These are phyloP conservation scores for Pyricularia sp. DNA, from an alignment of 2,329 filamentous ascomycete genomes.

Conservation along the genomic window DNA sequence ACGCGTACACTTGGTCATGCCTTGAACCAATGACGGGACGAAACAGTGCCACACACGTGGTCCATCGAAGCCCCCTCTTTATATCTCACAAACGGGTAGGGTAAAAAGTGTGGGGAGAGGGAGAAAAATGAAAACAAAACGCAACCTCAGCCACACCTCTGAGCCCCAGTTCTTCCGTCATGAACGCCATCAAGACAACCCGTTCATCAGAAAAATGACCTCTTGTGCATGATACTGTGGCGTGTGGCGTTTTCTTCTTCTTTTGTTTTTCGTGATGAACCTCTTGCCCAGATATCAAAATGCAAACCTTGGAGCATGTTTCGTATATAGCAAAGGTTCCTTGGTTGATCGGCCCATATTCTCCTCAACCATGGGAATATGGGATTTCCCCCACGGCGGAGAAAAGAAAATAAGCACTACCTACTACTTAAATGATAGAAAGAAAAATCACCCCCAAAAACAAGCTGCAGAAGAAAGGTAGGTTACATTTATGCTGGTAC, in stretches of 20 bases:
- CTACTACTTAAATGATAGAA: too few species aligned
- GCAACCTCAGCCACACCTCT: background rate
- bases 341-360: background rate
- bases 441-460: background rate
- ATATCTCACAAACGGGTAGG: background rate
- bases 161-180: background rate
- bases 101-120: background rate
- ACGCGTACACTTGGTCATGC: background rate
- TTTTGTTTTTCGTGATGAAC: background rate
- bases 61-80: background rate
- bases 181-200: too few species aligned
- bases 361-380: background rate
- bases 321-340: background rate
- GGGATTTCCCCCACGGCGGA: background rate
- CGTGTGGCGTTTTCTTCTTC: background rate
- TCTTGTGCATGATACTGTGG: background rate
- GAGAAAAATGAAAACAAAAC: background rate
- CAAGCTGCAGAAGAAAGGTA: background rate
- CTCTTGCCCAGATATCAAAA: background rate
- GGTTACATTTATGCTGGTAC: background rate
- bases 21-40: background rate
- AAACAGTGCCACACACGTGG: background rate
- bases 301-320: background rate
- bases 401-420: background rate
- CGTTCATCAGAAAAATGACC: background rate